These are phyloP conservation scores for Amanita exitialis DNA, from an alignment of 768 basidiomycete genomes.

Conservation along the genomic window DNA sequence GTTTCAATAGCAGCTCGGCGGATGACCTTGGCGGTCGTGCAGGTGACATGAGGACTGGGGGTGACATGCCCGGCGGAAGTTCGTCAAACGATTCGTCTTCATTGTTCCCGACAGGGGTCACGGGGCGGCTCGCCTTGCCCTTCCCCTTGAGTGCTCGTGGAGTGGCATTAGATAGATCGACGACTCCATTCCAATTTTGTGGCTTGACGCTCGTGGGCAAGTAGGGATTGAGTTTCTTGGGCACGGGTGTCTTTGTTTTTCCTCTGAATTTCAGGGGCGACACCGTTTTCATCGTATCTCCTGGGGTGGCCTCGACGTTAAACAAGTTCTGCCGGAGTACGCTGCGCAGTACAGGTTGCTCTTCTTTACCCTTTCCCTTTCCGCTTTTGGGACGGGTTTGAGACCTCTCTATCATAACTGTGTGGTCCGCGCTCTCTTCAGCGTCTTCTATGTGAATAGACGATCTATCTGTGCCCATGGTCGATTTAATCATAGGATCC, in stretches of 20 bases:
- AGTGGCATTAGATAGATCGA: slow-evolving; percentile 55
- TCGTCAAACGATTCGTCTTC: slow-evolving; percentile 45
- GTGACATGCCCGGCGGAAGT: slow-evolving; percentile 47
- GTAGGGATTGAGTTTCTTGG: slow-evolving; percentile 50
- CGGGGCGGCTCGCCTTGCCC: slow-evolving; percentile 10
- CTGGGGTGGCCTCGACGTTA: slow-evolving; percentile 28
- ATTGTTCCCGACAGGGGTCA: slow-evolving; percentile 16
- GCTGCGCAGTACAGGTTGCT: slow-evolving; percentile 33
- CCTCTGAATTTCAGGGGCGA: slow-evolving; percentile 42
- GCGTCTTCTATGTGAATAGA: slow-evolving; percentile 8
- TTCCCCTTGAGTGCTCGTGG: slow-evolving; percentile 30
- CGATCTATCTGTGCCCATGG: slow-evolving; percentile 5
- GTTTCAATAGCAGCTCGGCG: slow-evolving; percentile 33
- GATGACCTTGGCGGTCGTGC: slow-evolving; percentile 40
- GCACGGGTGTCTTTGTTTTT: slow-evolving; percentile 48
- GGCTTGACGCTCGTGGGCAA: slow-evolving; percentile 41
- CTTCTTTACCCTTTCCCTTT: slow-evolving; percentile 40
- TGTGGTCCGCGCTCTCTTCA: slow-evolving; percentile 7
- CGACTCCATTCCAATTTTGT: slow-evolving; percentile 60
- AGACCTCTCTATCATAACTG: slow-evolving; percentile 10
- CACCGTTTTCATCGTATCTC: slow-evolving; percentile 19
- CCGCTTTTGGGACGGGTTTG: slow-evolving; percentile 17
- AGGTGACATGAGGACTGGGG: slow-evolving; percentile 47
- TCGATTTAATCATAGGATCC: slow-evolving; percentile 19
- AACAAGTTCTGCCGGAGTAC: slow-evolving; percentile 44